Evolutionary conservation across 495 filamentous ascomycete species (phyloP).

Genomic region (Penicillium robsamsonii): DNA sequence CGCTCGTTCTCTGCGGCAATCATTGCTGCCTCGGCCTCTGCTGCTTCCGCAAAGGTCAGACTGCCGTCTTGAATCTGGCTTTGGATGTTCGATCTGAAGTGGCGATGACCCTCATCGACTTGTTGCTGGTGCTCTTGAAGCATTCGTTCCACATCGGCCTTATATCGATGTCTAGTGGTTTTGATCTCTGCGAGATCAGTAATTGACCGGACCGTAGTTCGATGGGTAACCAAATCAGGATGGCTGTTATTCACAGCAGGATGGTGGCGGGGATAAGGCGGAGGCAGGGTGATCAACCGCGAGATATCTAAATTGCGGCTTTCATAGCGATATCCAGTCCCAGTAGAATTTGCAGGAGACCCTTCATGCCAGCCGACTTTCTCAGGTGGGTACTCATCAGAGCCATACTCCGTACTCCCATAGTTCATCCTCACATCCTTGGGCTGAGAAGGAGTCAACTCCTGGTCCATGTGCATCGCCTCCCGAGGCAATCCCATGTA

Average conservation of each 20-base stretch:
- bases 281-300: slow-evolving; percentile 85
- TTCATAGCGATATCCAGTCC: slow-evolving; percentile 27
- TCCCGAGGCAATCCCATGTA: slow-evolving; percentile 91
- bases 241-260: slow-evolving; percentile 96
- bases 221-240: slow-evolving; percentile 76
- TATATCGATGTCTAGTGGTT: slow-evolving; percentile 60
- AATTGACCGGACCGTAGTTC: slow-evolving; percentile 70
- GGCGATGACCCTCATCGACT: slow-evolving; percentile 45
- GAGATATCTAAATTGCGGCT: slow-evolving; percentile 75
- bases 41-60: slow-evolving; percentile 78
- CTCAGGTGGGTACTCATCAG: slow-evolving; percentile 78
- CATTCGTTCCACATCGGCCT: slow-evolving; percentile 37
- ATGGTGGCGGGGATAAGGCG: slow-evolving; percentile 88
- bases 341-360: slow-evolving; percentile 30
- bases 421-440: slow-evolving; percentile 29
- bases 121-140: slow-evolving; percentile 39
- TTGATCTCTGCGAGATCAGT: slow-evolving; percentile 74
- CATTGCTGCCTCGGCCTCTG: slow-evolving; percentile 68
- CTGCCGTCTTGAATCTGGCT: slow-evolving; percentile 69
- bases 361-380: slow-evolving; percentile 78
- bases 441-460: slow-evolving; percentile 31
- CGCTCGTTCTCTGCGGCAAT: slow-evolving; percentile 59
- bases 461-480: slow-evolving; percentile 58
- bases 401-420: slow-evolving; percentile 44
- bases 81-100: slow-evolving; percentile 65